These are phyloP conservation scores for Penstemon eatonii DNA, from an alignment of 257 asterid genomes.

Conservation along the genomic window DNA sequence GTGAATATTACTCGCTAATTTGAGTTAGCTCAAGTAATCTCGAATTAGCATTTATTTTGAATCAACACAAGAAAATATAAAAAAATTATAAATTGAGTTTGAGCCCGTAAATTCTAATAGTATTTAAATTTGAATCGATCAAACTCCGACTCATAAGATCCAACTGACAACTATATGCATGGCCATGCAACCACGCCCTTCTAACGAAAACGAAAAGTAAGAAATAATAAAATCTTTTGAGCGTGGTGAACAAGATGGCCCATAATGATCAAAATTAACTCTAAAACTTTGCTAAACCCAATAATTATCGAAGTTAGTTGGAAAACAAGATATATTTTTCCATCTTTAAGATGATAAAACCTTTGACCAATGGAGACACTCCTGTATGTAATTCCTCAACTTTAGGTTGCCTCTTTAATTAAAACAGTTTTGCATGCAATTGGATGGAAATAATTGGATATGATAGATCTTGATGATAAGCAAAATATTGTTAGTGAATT, in stretches of 20 bases:
- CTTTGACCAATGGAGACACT: conserved; percentile 30
- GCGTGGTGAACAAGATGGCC: conserved; percentile 1
- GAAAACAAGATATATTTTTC: background rate
- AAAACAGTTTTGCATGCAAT: conserved; percentile 21
- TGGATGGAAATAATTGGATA: conserved; percentile 16
- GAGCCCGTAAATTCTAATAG: no score
- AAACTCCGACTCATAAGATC: no score
- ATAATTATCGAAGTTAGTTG: conserved; percentile 20
- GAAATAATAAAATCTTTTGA: background rate
- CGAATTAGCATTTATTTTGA: no score
- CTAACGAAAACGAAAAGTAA: background rate
- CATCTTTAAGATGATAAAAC: background rate
- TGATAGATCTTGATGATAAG: conserved; percentile 10
- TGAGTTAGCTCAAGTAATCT: no score
- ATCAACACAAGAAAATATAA: no score
- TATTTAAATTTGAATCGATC: no score
- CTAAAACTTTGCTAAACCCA: conserved; percentile 3
- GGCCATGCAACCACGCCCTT: no score
- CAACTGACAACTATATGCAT: no score
- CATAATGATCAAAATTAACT: background rate
- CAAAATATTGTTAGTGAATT: conserved; percentile 15
- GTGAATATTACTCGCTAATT: no score
- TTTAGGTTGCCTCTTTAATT: conserved; percentile 5
- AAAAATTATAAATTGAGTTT: no score
- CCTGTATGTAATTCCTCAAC: background rate